Conservation (phyloP, 2,329 filamentous ascomycete genomes). For the Endothia cerciana region DNA sequence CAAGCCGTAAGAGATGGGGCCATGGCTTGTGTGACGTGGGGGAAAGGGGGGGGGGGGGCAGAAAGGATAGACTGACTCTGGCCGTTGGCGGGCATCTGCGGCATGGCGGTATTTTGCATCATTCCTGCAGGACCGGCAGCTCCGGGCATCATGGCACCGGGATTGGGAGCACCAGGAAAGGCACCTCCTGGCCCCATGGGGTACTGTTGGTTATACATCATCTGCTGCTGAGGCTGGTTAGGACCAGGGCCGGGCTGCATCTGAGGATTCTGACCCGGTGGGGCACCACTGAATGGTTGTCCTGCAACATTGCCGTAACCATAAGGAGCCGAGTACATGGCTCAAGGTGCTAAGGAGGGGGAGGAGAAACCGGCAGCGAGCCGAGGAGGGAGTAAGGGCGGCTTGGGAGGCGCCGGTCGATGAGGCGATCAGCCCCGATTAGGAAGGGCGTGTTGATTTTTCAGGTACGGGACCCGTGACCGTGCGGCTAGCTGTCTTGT, state of each 20-base stretch:
- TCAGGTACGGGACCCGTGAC: conserved; percentile 28
- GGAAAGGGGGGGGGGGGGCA: conserved; percentile 32
- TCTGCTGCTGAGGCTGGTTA: conserved; percentile 53
- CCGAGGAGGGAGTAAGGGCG: conserved; percentile 15
- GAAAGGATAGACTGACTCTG: conserved; percentile 55
- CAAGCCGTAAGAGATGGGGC: conserved; percentile 6
- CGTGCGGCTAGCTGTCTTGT: conserved; percentile 18
- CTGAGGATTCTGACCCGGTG: conserved; percentile 51
- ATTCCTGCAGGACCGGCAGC: conserved; percentile 58
- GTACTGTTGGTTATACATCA: conserved; percentile 66
- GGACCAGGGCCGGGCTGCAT: conserved; percentile 49
- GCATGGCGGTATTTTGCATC: conserved; percentile 66
- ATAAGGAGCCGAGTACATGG: conserved; percentile 61
- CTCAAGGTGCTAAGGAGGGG: conserved; percentile 31
- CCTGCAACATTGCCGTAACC: conserved; percentile 57
- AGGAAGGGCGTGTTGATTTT: conserved; percentile 23
- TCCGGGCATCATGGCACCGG: conserved; percentile 56
- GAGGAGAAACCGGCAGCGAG: conserved; percentile 20
- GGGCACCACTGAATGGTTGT: conserved; percentile 56
- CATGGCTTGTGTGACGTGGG: conserved; percentile 20
- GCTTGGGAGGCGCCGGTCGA: conserved; percentile 20
- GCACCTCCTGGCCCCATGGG: conserved; percentile 56
- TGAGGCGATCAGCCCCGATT: conserved; percentile 28
- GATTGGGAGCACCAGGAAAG: conserved; percentile 55
- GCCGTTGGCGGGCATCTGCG: conserved; percentile 62